Conservation (phyloP, 306 rosid genomes). For the Lathyrus sativus region DNA sequence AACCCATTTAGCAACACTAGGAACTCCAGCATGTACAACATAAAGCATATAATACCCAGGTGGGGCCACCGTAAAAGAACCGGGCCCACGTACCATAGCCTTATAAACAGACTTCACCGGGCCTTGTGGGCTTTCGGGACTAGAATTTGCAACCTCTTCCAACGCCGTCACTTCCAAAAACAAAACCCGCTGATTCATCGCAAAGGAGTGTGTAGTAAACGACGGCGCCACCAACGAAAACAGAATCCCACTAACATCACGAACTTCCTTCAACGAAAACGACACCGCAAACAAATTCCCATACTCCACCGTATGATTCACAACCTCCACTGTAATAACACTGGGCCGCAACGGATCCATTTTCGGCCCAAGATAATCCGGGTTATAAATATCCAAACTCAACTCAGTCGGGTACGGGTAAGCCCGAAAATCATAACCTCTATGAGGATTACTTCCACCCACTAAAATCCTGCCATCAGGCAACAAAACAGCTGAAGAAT, state of each 20-base stretch:
- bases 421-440: conserved; percentile 53
- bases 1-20: conserved; percentile 65
- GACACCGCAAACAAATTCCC: conserved; percentile 44
- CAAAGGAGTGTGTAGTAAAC: conserved; percentile 71
- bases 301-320: conserved; percentile 39
- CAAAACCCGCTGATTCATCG: conserved; percentile 69
- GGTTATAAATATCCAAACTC: conserved; percentile 66
- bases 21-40: conserved; percentile 66
- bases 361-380: conserved; percentile 52
- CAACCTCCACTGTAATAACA: conserved; percentile 47
- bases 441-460: conserved; percentile 83
- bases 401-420: conserved; percentile 59
- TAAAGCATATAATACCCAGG: conserved; percentile 71
- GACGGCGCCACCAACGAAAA: conserved; percentile 63
- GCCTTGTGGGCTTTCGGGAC: background rate
- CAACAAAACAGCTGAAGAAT: conserved; percentile 62
- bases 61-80: conserved; percentile 55
- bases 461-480: conserved; percentile 74
- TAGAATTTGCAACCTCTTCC: conserved; percentile 24
- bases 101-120: conserved; percentile 24
- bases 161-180: conserved; percentile 40
- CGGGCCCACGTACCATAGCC: conserved; percentile 57
- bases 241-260: background rate
- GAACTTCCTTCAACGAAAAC: conserved; percentile 37
- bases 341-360: conserved; percentile 37